Base-by-base conservation (phyloP, 2,329 filamentous ascomycete species). In the Paradendryphiella salina region DNA sequence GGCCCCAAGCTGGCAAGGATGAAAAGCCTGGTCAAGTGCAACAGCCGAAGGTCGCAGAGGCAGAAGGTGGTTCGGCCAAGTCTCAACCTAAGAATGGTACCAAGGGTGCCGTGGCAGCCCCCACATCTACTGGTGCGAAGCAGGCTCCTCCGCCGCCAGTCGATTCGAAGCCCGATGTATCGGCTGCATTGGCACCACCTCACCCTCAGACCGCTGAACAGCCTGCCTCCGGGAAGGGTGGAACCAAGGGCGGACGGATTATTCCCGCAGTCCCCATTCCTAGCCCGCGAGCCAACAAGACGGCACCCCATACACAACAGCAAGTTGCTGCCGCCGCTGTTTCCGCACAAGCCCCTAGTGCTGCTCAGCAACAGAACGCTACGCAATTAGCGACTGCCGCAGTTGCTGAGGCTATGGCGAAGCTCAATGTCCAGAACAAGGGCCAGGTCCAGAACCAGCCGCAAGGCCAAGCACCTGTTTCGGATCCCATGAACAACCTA, bases 331-430 rank as follows among this genome's bases (percentile, higher is more conserved):
- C 57, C 10, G 58, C 63, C 15, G 57, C 65, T 26, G 66, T 57
- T 6, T 64, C 71, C 44, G 50, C 69, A 15, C 50, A 64, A 17
- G 61, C 64, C 38, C 56, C 58, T 9, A 61, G 61, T n/a, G 59
- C 66, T 35, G 65, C 62, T 10, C 66, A 69, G 36, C 59, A 70
- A 36, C 80, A 83, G 56, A 86, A 88, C 73, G 87, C 88, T 1
- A 91, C 88, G 0, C 84, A 87, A 67, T 84, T 86, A 32, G 88
- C 88, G 1, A 86, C 85, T 62, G 88, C 87, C 23, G 88, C 88
- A 7, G 88, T 90, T n/a, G 87, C 88, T 44, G 83, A 87, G 33
- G 89, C 89, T 1, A 90, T 91, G 86, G 86, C 88, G 1, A 87
- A 89, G 65, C 79, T 92, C 18, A 74, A 75, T n/a, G 57, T 76